Evolutionary conservation across 2,329 filamentous ascomycete species (phyloP).

Genomic region (Trichoderma pleuroti): DNA sequence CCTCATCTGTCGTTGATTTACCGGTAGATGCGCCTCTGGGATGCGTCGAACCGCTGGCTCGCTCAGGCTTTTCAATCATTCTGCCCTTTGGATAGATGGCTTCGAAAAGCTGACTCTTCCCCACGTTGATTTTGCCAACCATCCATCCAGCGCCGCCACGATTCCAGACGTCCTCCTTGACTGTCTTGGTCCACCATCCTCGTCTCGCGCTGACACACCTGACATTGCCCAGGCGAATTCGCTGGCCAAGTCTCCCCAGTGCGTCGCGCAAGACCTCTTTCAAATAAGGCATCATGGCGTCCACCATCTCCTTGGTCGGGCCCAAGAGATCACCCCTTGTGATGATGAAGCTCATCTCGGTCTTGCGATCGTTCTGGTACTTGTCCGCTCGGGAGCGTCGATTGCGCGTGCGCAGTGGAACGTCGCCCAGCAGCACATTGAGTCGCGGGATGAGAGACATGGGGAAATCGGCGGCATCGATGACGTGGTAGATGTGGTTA

Average conservation of each 20-base stretch:
- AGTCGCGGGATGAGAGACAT: slow-evolving; percentile 85
- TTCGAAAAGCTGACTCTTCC: slow-evolving; percentile 89
- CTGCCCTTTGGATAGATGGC: slow-evolving; percentile 78
- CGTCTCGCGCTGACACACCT: slow-evolving; percentile 80
- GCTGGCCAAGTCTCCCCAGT: slow-evolving; percentile 62
- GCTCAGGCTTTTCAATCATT: slow-evolving; percentile 36
- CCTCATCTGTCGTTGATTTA: slow-evolving; percentile 20
- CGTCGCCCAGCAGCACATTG: slow-evolving; percentile 64
- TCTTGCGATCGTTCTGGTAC: slow-evolving; percentile 64
- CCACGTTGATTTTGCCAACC: slow-evolving; percentile 97
- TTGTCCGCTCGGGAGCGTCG: slow-evolving; percentile 66
- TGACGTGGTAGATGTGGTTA: slow-evolving; percentile 92
- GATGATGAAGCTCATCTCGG: slow-evolving; percentile 85
- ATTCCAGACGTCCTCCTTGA: slow-evolving; percentile 82
- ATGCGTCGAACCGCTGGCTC: slow-evolving; percentile 22
- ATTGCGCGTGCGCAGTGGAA: slow-evolving; percentile 74
- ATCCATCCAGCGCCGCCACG: slow-evolving; percentile 89
- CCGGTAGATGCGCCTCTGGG: slow-evolving; percentile 16
- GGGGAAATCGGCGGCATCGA: slow-evolving; percentile 95
- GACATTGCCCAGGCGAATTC: slow-evolving; percentile 83
- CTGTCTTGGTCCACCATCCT: slow-evolving; percentile 83
- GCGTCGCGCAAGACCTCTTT: slow-evolving; percentile 72
- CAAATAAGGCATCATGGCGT: slow-evolving; percentile 81
- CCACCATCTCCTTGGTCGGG: slow-evolving; percentile 78
- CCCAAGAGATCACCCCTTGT: slow-evolving; percentile 84